phyloP scores from a whole-genome alignment of 2,329 filamentous ascomycete genomes.

The Ustulina deusta region DNA sequence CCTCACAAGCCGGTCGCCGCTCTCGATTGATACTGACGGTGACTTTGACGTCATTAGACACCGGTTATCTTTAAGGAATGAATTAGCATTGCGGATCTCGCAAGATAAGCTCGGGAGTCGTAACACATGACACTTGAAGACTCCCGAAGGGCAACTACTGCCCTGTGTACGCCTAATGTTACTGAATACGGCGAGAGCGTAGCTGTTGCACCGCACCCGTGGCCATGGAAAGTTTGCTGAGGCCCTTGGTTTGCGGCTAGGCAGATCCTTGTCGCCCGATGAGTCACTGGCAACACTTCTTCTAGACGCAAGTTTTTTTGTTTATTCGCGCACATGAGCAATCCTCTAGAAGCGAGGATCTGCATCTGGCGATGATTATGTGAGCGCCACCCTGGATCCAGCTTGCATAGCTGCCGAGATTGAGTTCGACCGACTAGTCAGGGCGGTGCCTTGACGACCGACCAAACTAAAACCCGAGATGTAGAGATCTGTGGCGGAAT shows the following conservation, averaged over 20 bases:
- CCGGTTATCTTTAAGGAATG: constrained; percentile 2
- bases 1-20: neutral
- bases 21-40: neutral
- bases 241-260: neutral
- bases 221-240: neutral
- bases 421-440: constrained; percentile 5
- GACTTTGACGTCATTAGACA: constrained; percentile 24
- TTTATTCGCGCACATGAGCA: constrained; percentile 5
- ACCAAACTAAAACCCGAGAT: constrained; percentile 24
- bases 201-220: constrained; percentile 22
- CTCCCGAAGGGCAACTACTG: neutral
- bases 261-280: constrained; percentile 1
- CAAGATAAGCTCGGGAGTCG: constrained; percentile 24
- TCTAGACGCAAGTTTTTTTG: neutral
- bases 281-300: neutral
- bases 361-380: constrained; percentile 20
- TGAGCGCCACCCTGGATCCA: constrained; percentile 6
- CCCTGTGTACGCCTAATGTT: constrained; percentile 12
- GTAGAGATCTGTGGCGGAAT: neutral
- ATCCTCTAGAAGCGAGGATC: neutral
- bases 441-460: constrained; percentile 11
- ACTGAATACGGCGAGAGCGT: constrained; percentile 4
- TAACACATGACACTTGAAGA: constrained; percentile 19
- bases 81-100: constrained; percentile 14
- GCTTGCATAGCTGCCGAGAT: constrained; percentile 21